Evolutionary conservation across 31 red algal genomes (phyloP).

Genomic region (Bonnemaisonia californica): DNA sequence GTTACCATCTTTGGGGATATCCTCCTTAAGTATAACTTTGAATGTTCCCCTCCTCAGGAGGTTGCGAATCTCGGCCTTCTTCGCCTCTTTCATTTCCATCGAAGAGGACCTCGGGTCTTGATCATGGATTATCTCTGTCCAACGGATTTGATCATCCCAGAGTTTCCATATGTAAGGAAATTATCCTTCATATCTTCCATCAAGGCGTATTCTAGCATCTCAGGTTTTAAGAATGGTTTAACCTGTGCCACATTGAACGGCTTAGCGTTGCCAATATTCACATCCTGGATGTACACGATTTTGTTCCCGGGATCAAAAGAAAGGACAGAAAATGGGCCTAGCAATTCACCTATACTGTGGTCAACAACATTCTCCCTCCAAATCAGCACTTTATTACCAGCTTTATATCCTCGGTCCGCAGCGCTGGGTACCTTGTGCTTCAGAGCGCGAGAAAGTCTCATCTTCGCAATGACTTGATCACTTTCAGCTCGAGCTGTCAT

Average conservation of each 20-base stretch:
- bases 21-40: too few relatives aligned
- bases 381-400: not conserved
- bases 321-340: slow-evolving; percentile 14
- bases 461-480: too few relatives aligned
- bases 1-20: too few relatives aligned
- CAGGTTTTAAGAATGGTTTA: not conserved
- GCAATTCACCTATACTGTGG: not conserved
- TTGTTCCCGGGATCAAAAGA: not conserved
- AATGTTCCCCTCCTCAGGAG: too few relatives aligned
- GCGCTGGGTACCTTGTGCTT: not conserved
- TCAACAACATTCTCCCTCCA: slow-evolving; percentile 20
- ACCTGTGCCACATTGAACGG: slow-evolving; percentile 24
- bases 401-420: not conserved
- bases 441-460: too few relatives aligned
- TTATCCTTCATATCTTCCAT: not conserved
- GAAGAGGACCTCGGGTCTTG: too few relatives aligned
- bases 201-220: not conserved
- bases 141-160: not conserved
- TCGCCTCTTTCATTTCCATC: too few relatives aligned
- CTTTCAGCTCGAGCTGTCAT: too few relatives aligned
- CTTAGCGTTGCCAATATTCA: not conserved
- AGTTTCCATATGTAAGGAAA: not conserved
- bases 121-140: too few relatives aligned
- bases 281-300: not conserved
- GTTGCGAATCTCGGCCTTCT: too few relatives aligned